Conservation (phyloP, 768 basidiomycete genomes). For the Pleurotus citrinopileatus region DNA sequence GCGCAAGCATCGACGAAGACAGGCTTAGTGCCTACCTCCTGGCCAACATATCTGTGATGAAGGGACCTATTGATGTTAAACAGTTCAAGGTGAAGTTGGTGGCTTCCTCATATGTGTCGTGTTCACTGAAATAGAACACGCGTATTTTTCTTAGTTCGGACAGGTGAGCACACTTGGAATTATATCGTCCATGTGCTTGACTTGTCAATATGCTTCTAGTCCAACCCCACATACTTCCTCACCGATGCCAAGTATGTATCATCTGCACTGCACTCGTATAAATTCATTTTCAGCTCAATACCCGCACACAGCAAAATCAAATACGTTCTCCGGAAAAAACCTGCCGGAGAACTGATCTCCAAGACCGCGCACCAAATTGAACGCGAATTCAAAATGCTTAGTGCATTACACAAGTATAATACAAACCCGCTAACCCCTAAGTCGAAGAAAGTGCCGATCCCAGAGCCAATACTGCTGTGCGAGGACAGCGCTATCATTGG, state of each 20-base stretch:
- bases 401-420: conserved; percentile 77
- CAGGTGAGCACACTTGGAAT: conserved; percentile 54
- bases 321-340: conserved; percentile 92
- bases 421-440: conserved; percentile 44
- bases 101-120: neutral
- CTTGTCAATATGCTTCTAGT: conserved; percentile 40
- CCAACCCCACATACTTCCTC: conserved; percentile 96
- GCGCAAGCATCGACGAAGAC: conserved; percentile 64
- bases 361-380: conserved; percentile 94
- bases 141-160: conserved; percentile 68
- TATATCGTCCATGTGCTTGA: neutral
- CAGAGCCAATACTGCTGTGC: conserved; percentile 81
- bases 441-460: conserved; percentile 71
- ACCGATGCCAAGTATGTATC: conserved; percentile 64
- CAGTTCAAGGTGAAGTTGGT: conserved; percentile 79
- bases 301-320: conserved; percentile 40
- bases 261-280: neutral
- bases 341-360: conserved; percentile 82
- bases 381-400: conserved; percentile 83
- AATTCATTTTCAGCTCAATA: neutral
- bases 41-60: conserved; percentile 49
- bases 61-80: conserved; percentile 71
- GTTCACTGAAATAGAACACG: neutral
- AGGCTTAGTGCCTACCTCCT: conserved; percentile 67
- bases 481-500: conserved; percentile 77